Evolutionary conservation across 2,329 filamentous ascomycete species (phyloP), one percentile per base, ranked within the genome.

Genomic region (Zasmidium citrigriseum): DNA sequence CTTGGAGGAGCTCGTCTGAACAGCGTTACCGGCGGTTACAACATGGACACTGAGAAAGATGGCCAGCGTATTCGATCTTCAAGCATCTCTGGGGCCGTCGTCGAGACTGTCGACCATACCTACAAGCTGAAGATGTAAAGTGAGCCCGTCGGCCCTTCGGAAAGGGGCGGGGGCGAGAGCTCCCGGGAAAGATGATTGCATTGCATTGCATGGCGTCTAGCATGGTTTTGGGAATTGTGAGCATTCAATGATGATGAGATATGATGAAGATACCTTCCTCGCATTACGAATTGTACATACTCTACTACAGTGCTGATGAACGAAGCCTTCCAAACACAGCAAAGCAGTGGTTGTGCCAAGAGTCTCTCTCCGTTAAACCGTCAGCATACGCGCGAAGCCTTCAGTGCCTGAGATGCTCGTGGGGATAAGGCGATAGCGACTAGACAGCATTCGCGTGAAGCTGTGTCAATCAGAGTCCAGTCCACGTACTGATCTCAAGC

Each of bases 1-100:
- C 59, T 73, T 22, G 68, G 66, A 21, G 58, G 53, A 24, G 67
- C 65, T 49, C 63, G 57, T 25, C 62, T 72, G 55, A 68, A 68
- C 54, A 58, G 55, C 34, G 59, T 67, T 24, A 70, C 68, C 51
- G 70, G 70, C 23, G 70, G 70, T 41, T 61, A 58, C 50, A 58
- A 59, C 34, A 45, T 59, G 34, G 53, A 62, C 25, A 52, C 22
- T 5, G 54, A 57, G 54, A 52, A 52, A 23, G 21, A 52, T 45
- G 54, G 54, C 12, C 20, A 29, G 16, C n/a, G 23, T 10, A 46
- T 56, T 21, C 46, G 54, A 14, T 56, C 54, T 23, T 50, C 46
- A 16, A 56, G 54, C 23, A 56, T 56, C 47, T 27, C 27, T 23
- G 54, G 47, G n/a, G 24, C 34, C 21, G 47, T 52, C 11, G 38